A percentile compares a stretch with the other conserved stretches of the same genome.
These are phyloP conservation scores for Ustilago tritici DNA, from an alignment of 1,284 basidiomycete species.

Conservation along the genomic window DNA sequence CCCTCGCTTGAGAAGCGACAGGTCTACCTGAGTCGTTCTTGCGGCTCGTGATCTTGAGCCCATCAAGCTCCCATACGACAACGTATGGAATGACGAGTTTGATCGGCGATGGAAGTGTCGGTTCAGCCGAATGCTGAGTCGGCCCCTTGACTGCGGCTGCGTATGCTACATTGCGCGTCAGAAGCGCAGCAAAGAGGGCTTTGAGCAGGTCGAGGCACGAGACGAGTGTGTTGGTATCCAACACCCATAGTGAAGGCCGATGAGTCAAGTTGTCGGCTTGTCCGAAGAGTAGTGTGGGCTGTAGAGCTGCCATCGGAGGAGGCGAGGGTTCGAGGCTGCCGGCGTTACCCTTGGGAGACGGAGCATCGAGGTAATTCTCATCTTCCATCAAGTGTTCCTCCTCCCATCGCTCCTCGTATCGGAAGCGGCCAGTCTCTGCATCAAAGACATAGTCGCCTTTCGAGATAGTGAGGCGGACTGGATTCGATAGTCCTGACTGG, in stretches of 20 bases:
- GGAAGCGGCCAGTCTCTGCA: constrained; percentile 13
- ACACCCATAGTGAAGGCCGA: constrained; percentile 42
- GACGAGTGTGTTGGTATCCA: constrained; percentile 54
- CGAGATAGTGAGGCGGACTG: constrained; percentile 48
- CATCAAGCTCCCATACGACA: constrained; percentile 48
- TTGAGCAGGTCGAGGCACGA: constrained; percentile 47
- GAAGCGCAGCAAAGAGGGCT: constrained; percentile 45
- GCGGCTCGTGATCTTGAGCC: constrained; percentile 36
- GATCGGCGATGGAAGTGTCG: constrained; percentile 32
- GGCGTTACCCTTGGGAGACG: neutral
- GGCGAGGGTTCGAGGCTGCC: constrained; percentile 20
- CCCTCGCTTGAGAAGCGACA: constrained; percentile 39
- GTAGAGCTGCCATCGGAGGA: constrained; percentile 16
- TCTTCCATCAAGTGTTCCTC: constrained; percentile 54
- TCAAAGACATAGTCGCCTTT: constrained; percentile 51
- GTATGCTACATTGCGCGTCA: constrained; percentile 36
- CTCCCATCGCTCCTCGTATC: constrained; percentile 49
- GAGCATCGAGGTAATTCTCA: constrained; percentile 11
- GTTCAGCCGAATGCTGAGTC: neutral
- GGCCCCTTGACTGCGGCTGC: constrained; percentile 15
- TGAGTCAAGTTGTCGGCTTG: neutral
- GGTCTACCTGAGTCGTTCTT: constrained; percentile 31
- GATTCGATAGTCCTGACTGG: constrained; percentile 35
- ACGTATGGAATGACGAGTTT: constrained; percentile 44
- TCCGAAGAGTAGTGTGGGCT: constrained; percentile 7